Evolutionary conservation across 2,329 filamentous ascomycete genomes (phyloP), one percentile per base, ranked within the genome.

Genomic region (Diaporthe citrichinensis): DNA sequence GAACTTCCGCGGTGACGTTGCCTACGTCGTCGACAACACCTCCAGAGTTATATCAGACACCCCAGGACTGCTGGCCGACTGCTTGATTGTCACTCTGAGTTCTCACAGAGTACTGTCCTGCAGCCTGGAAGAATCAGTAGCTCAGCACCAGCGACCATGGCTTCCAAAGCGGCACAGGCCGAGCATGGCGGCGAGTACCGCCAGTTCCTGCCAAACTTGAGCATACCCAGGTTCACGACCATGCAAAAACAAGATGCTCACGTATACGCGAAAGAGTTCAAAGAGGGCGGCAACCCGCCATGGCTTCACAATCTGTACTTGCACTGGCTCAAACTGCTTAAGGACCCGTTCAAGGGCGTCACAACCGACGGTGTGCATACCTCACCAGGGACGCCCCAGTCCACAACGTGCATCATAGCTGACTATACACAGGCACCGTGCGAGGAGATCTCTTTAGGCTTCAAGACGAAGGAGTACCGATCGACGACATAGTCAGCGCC

Each of bases 281-380:
- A 90, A 76, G 87, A 90, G 46, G 82, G 86, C 28, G 89, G 89
- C 1, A 84, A 86, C 17, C 93, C 93, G 0, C 92, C 93, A 1
- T 94, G 93, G 93, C 84, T 95, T 23, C 88, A 93, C 78, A 89
- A 85, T 0, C 82, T 93, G 31, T 92, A 90, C 74, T 81, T 86
- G 77, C 89, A 92, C 80, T 93, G 91, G 91, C 81, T 85, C 67
- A 84, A 88, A 46, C 81, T 93, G 12, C 84, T 92, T 36, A 84
- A 90, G 73, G 92, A 94, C 83, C 93, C 94, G 0, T 95, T 91
- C 81, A 91, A 90, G 79, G 94, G 94, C 34, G 86, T 95, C 28
- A 95, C 94, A 0, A 91, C 83, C 15, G 92, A 95, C 78, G 94
- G 93, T 88, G 83, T 39, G 83, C 7, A 34, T 23, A 46, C 36